Evolutionary conservation across 768 basidiomycete species (phyloP).

Genomic region (Suillus clintonianus): DNA sequence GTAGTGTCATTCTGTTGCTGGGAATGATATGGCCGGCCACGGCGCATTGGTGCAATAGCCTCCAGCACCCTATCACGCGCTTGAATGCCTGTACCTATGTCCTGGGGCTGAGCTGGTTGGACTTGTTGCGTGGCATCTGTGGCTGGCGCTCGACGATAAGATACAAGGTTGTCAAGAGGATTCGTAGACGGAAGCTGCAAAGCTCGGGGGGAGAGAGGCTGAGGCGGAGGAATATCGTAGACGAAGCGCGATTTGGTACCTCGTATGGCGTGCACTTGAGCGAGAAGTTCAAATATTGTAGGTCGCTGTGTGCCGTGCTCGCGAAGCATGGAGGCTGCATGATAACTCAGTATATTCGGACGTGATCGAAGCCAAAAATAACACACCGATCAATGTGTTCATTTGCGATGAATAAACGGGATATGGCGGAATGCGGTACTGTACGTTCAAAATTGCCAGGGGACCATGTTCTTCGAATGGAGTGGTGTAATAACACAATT

Average conservation of each 20-base stretch:
- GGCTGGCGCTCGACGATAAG: slow-evolving; percentile 32
- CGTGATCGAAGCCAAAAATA: slow-evolving; percentile 4
- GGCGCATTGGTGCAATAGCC: slow-evolving; percentile 77
- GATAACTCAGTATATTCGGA: slow-evolving; percentile 13
- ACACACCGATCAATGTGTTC: slow-evolving; percentile 79
- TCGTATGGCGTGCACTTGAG: slow-evolving; percentile 80
- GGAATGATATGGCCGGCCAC: slow-evolving; percentile 57
- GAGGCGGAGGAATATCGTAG: slow-evolving; percentile 58
- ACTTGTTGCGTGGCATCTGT: slow-evolving; percentile 18
- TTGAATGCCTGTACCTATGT: slow-evolving; percentile 55
- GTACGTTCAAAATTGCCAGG: slow-evolving; percentile 93
- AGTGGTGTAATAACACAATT: slow-evolving; percentile 98
- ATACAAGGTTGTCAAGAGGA: slow-evolving; percentile 40
- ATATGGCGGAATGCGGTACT: slow-evolving; percentile 89
- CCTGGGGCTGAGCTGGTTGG: slow-evolving; percentile 17
- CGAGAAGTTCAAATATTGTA: slow-evolving; percentile 82
- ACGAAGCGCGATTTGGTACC: slow-evolving; percentile 82
- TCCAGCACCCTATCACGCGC: slow-evolving; percentile 78
- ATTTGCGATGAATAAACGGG: slow-evolving; percentile 84
- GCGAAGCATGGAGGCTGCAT: slow-evolving; percentile 83
- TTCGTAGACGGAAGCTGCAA: slow-evolving; percentile 28
- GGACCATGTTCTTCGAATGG: slow-evolving; percentile 99
- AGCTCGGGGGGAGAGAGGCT: slow-evolving; percentile 46
- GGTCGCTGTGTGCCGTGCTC: slow-evolving; percentile 89
- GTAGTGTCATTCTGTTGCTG: slow-evolving; percentile 33